Evolutionary conservation across 2,329 filamentous ascomycete species (phyloP).

Genomic region (Pestalotiopsis sp.): DNA sequence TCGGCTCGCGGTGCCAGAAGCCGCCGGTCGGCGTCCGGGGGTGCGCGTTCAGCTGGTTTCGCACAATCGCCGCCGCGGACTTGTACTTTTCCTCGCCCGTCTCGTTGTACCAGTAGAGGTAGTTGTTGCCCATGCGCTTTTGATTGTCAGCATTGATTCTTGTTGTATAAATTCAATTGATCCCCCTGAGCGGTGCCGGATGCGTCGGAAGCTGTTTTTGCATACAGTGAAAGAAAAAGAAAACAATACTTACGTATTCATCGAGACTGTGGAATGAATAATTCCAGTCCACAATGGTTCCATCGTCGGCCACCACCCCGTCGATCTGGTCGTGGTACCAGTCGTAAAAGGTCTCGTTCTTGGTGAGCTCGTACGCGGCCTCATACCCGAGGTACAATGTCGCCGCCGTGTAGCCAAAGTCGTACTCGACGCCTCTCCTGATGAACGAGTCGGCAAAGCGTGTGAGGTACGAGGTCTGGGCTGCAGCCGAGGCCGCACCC

Average conservation of each 20-base stretch:
- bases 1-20: slow-evolving; percentile 55
- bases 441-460: slow-evolving; percentile 47
- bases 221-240: background rate
- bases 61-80: slow-evolving; percentile 47
- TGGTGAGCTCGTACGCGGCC: slow-evolving; percentile 43
- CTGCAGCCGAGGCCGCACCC: background rate
- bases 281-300: slow-evolving; percentile 49
- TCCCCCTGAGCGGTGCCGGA: too few relatives aligned
- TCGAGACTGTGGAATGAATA: slow-evolving; percentile 51
- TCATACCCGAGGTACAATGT: slow-evolving; percentile 50
- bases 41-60: slow-evolving; percentile 48
- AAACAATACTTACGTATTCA: slow-evolving; percentile 36
- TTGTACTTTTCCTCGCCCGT: slow-evolving; percentile 51
- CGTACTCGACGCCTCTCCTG: slow-evolving; percentile 36
- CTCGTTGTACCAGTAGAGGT: slow-evolving; percentile 51
- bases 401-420: slow-evolving; percentile 46
- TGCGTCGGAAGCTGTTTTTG: too few relatives aligned
- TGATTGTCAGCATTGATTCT: background rate
- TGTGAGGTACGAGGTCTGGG: background rate
- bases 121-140: slow-evolving; percentile 50
- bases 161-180: background rate
- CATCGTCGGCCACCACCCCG: slow-evolving; percentile 46
- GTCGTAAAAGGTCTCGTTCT: slow-evolving; percentile 44
- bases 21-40: slow-evolving; percentile 53
- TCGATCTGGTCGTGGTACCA: slow-evolving; percentile 50